Base-by-base conservation (phyloP, 2,329 filamentous ascomycete species). In the Fusarium algeriense region DNA sequence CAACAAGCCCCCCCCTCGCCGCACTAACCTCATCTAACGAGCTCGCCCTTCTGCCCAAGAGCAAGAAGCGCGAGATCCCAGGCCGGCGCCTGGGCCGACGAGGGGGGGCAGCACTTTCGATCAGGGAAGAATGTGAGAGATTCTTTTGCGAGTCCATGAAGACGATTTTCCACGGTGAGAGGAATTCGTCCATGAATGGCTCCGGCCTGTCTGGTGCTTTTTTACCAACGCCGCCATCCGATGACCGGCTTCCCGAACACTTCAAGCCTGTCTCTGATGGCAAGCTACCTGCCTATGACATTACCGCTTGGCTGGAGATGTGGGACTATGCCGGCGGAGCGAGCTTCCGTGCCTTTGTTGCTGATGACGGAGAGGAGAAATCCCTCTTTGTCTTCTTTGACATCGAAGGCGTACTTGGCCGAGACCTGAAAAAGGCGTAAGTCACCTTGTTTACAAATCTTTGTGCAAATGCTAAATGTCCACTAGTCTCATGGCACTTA, bases 121-220 rank as follows among this genome's bases (percentile, higher is more conserved):
- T 97, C 89, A 94, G 92, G 93, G 94, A 92, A 94, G 94, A 97
- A 93, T 97, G 95, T 97, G 95, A 97, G 94, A 98, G 95, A 89
- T 95, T 97, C 92, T 97, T 97, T 90, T 97, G 95, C 86, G 94
- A 95, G 92, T 92, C 91, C 89, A 93, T 97, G 91, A 92, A 90
- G 86, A 86, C 91, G 86, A 92, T 93, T 87, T 97, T 98, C 90
- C 93, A 92, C 88, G 95, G 93, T 97, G 94, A 97, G 94, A 91
- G 92, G 92, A 91, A 90, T 85, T 83, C 85, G 87, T 88, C 84
- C 82, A 85, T 85, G 86, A 88, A 90, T 90, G 92, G 90, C 92
- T 95, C 93, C 90, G 89, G 92, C 90, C 91, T 92, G 89, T 90
- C 92, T 90, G 91, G 90, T 95, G 90, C 91, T 84, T 79, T 82